Conservation (phyloP, 768 basidiomycete species). For the Termitomyces sp. region DNA sequence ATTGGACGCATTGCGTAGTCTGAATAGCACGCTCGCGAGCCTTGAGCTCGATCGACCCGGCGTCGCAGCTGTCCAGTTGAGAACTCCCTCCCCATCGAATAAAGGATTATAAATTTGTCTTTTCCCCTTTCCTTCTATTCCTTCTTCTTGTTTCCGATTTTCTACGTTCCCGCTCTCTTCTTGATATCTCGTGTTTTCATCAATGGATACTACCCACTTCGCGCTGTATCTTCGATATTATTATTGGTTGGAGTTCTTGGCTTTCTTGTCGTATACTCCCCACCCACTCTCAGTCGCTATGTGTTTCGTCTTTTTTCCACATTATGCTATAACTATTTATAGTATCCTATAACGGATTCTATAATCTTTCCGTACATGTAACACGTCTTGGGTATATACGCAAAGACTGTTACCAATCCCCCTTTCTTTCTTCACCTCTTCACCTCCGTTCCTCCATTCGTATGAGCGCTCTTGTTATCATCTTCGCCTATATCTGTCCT, state of each 20-base stretch:
- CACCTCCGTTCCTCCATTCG: not conserved
- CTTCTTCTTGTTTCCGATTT: not conserved
- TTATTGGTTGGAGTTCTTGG: conserved; percentile 21
- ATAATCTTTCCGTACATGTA: conserved; percentile 6
- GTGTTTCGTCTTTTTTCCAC: conserved; percentile 7
- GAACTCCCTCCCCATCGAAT: conserved; percentile 15
- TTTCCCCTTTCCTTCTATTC: conserved; percentile 5
- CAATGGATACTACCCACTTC: conserved; percentile 25
- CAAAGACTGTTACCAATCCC: not conserved
- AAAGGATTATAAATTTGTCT: not conserved
- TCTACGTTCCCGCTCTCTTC: conserved; percentile 5
- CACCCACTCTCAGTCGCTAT: conserved; percentile 12
- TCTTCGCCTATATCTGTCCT: conserved; percentile 13
- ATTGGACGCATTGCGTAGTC: conserved; percentile 55
- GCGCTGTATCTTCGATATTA: conserved; percentile 27
- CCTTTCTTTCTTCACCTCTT: not conserved
- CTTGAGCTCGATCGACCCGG: conserved; percentile 52
- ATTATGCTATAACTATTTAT: conserved; percentile 10
- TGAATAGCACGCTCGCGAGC: conserved; percentile 75
- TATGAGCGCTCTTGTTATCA: conserved; percentile 9
- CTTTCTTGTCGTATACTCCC: conserved; percentile 15
- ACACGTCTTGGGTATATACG: conserved; percentile 4
- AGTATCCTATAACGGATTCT: conserved; percentile 10
- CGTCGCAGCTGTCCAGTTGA: conserved; percentile 14
- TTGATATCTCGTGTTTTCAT: conserved; percentile 13